Conservation (phyloP, 768 basidiomycete species). For the Suillus luteus region DNA sequence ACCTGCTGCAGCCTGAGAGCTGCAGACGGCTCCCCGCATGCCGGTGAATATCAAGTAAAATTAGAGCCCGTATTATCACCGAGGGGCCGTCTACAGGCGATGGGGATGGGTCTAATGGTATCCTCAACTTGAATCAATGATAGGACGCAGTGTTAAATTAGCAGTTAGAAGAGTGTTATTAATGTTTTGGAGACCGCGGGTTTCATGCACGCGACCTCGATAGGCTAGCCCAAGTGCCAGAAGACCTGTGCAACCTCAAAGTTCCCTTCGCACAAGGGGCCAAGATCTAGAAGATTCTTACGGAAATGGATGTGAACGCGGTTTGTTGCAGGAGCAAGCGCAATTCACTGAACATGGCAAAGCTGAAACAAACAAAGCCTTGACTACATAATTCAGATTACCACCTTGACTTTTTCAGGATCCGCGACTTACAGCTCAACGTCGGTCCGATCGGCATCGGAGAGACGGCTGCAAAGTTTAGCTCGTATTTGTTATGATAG, state of each 20-base stretch:
- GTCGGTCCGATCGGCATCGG: conserved; percentile 27
- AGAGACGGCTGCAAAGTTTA: conserved; percentile 1
- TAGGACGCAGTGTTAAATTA: not conserved
- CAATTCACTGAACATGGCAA: not conserved
- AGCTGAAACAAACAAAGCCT: not conserved
- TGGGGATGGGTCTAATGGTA: not conserved
- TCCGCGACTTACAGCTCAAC: conserved; percentile 20
- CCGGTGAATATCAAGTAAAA: not conserved
- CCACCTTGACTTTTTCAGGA: not conserved
- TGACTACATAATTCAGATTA: not conserved
- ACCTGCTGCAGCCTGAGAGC: not conserved
- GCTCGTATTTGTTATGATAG: not conserved
- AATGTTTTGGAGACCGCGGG: not conserved
- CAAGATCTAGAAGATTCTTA: not conserved
- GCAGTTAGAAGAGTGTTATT: not conserved
- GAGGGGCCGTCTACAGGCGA: not conserved
- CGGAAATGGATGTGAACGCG: not conserved
- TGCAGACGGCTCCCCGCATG: conserved; percentile 1
- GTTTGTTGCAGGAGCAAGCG: not conserved
- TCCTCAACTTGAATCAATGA: not conserved
- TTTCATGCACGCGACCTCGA: not conserved
- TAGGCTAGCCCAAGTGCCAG: not conserved
- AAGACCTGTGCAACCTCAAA: not conserved
- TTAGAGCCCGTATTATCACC: not conserved
- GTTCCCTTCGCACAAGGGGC: not conserved